Conservation (phyloP, 2,329 filamentous ascomycete genomes). For the Colletotrichum chlorophyti region DNA sequence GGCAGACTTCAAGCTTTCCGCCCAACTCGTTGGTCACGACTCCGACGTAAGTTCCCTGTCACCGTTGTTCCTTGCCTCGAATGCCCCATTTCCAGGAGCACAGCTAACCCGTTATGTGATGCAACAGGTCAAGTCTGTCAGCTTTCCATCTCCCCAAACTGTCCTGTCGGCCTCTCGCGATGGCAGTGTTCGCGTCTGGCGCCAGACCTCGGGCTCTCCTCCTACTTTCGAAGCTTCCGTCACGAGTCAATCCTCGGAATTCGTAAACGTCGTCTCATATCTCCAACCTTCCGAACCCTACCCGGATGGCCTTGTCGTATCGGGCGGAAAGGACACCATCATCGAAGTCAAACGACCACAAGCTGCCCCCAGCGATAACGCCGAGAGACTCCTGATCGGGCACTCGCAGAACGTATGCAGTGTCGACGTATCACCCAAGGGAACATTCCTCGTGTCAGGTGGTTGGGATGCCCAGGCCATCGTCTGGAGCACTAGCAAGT, state of each 20-base stretch:
- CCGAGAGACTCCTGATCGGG: constrained; percentile 84
- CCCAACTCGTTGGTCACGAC: constrained; percentile 86
- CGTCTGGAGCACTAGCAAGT: constrained; percentile 85
- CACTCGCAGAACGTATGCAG: constrained; percentile 90
- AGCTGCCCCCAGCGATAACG: constrained; percentile 73
- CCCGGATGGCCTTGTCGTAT: constrained; percentile 82
- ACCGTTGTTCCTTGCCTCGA: too few species aligned
- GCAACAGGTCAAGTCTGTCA: constrained; percentile 83
- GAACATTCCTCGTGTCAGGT: constrained; percentile 82
- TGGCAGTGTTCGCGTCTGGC: constrained; percentile 88
- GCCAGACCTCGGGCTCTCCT: constrained; percentile 68
- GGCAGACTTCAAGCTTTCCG: constrained; percentile 91
- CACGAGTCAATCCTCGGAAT: constrained; percentile 79
- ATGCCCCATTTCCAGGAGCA: constrained; percentile 5
- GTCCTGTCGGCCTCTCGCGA: constrained; percentile 91
- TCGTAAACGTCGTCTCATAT: constrained; percentile 86
- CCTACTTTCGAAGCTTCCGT: constrained; percentile 80
- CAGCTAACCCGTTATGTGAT: constrained; percentile 3
- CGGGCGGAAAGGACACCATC: constrained; percentile 89
- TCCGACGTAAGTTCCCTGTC: constrained; percentile 86
- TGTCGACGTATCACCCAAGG: constrained; percentile 77
- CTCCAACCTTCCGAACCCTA: constrained; percentile 71
- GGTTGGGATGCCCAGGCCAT: constrained; percentile 92
- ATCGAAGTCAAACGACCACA: constrained; percentile 85
- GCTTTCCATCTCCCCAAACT: constrained; percentile 74